These are phyloP conservation scores for Mrakia gelida DNA, from an alignment of 768 basidiomycete species.

Conservation along the genomic window DNA sequence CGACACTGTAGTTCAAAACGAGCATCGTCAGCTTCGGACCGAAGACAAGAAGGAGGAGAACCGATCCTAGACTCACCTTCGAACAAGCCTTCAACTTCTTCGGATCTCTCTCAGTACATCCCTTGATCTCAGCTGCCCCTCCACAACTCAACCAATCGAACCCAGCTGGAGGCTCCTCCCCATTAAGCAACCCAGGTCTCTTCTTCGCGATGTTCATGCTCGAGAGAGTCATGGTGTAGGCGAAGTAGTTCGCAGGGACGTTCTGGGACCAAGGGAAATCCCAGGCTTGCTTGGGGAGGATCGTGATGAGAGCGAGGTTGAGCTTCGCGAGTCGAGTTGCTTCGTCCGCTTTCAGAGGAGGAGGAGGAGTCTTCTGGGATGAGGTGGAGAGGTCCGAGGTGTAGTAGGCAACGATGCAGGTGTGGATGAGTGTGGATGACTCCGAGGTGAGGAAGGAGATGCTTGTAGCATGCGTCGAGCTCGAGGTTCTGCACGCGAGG, in stretches of 20 bases:
- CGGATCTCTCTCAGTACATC: neutral
- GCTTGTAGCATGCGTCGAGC: neutral
- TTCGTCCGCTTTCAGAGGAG: neutral
- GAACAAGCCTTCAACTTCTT: neutral
- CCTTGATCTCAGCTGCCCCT: neutral
- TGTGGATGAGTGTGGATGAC: neutral
- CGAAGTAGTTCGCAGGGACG: too few relatives aligned
- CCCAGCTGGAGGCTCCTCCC: too few relatives aligned
- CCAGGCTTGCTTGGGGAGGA: too few relatives aligned
- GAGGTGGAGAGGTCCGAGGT: neutral
- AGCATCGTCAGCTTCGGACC: neutral
- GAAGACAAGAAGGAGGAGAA: neutral
- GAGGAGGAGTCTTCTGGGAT: neutral
- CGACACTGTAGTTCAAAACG: neutral
- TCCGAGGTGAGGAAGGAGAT: neutral
- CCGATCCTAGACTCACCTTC: neutral
- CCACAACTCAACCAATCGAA: too few relatives aligned
- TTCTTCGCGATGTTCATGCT: too few relatives aligned
- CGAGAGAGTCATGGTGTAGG: too few relatives aligned
- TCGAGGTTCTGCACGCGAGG: neutral
- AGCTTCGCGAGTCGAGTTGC: too few relatives aligned
- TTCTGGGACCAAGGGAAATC: too few relatives aligned
- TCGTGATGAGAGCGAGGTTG: too few relatives aligned
- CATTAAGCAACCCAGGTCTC: too few relatives aligned
- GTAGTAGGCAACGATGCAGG: neutral